Conservation (phyloP, 306 rosid genomes). For the Astragalus membranaceus region DNA sequence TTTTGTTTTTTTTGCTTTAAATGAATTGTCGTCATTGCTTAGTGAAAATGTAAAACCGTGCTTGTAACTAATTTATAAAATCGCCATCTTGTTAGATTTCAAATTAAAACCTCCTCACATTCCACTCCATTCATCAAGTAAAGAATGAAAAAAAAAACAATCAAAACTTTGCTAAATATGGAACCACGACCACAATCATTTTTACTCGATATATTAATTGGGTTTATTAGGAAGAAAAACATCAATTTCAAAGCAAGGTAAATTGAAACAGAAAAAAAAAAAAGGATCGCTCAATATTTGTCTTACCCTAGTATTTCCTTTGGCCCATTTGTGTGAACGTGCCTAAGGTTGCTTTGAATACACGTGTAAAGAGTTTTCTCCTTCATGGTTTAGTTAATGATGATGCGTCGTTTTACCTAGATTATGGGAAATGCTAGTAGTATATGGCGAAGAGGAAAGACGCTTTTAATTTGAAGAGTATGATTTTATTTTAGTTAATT, state of each 20-base stretch:
- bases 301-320: too few species aligned
- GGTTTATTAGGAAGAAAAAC: background rate
- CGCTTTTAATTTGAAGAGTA: too few species aligned
- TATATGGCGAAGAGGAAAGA: too few species aligned
- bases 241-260: background rate
- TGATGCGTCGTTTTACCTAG: slow-evolving; percentile 6
- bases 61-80: slow-evolving; percentile 41
- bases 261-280: background rate
- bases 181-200: background rate
- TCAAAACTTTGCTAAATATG: too few species aligned
- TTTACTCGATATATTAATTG: background rate
- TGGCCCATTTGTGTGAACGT: background rate
- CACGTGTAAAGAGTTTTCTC: background rate
- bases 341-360: background rate
- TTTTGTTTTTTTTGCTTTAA: background rate
- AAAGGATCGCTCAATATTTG: background rate
- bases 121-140: background rate
- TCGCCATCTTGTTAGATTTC: slow-evolving; percentile 8
- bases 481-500: too few species aligned
- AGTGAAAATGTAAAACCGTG: slow-evolving; percentile 48
- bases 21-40: slow-evolving; percentile 27
- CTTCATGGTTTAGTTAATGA: background rate
- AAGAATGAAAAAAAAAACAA: background rate
- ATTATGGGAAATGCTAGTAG: background rate
- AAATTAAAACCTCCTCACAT: slow-evolving; percentile 8